These are phyloP conservation scores for Antrodiella citrinella DNA, from an alignment of 768 basidiomycete genomes.

Conservation along the genomic window DNA sequence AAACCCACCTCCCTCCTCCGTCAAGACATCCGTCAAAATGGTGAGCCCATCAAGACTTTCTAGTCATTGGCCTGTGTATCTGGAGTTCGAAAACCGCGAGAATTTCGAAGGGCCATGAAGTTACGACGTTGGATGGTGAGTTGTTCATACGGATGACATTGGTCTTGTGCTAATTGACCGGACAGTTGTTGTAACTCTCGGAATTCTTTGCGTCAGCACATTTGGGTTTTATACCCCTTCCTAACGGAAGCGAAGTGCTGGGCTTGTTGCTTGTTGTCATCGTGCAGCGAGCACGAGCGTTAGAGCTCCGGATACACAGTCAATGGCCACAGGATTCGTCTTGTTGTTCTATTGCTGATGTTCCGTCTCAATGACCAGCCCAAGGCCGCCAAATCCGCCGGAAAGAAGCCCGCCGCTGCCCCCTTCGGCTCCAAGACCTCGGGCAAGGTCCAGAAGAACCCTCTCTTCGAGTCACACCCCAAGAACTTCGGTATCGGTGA, in stretches of 20 bases:
- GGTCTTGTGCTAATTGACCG: background rate
- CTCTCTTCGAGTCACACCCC: conserved; percentile 84
- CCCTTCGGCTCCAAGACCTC: conserved; percentile 68
- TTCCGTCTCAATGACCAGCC: conserved; percentile 90
- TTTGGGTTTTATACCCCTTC: background rate
- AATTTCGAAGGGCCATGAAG: background rate
- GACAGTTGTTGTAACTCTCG: conserved; percentile 1
- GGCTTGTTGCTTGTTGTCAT: conserved; percentile 22
- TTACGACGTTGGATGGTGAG: conserved; percentile 13
- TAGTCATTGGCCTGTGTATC: conserved; percentile 1
- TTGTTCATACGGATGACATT: conserved; percentile 12
- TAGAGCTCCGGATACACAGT: conserved; percentile 45
- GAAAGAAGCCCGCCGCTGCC: conserved; percentile 81
- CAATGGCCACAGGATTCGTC: conserved; percentile 22
- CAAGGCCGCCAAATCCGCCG: conserved; percentile 61
- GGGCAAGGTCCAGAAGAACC: conserved; percentile 81
- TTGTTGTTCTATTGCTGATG: conserved; percentile 19
- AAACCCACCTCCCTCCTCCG: conserved; percentile 6
- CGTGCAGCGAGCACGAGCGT: conserved; percentile 24
- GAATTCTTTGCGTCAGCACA: conserved; percentile 6
- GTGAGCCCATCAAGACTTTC: conserved; percentile 2
- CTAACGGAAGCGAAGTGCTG: conserved; percentile 31
- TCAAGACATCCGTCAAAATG: conserved; percentile 15
- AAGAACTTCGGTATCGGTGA: conserved; percentile 95
- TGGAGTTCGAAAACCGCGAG: conserved; percentile 6